Base-by-base conservation (phyloP, 139 green algal species). In the Chlorella ohadii region DNA sequence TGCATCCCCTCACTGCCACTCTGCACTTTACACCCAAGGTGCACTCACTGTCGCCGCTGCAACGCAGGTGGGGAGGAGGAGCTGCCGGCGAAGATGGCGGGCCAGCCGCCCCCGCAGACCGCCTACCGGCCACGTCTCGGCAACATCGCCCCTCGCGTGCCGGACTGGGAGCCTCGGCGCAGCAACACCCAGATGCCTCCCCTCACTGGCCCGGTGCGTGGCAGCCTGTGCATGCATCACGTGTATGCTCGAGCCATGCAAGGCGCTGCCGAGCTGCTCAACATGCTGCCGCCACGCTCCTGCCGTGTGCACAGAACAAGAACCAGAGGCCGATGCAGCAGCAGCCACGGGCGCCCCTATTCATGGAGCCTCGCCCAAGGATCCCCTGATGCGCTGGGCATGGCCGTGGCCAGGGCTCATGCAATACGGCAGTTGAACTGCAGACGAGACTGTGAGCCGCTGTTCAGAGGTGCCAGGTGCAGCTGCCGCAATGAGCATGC, bases 161-260 rank as follows among this genome's bases (percentile, higher is more conserved):
- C 78, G 47, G 36, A 70, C 66, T 84, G 79, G 79, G 13, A 39
- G 51, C 67, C 47, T 11, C 15, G 31, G 0, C 47, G 66, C 33
- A 47, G 27, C 79, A 78, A 84, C 67, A 84, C 66, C 6, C 79
- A 84, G 67, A 68, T 36, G 27, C 41, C 79, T 16, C 63, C 79
- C 0, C 66, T 56, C 13, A 59, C 79, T 68, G 79, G 79, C 3
- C 67, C 67, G 56, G 64, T 82, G 57, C 36, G 76, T 38, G 27
- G 20, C 20, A 16, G 66, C 19, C 3, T 11, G 66, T 36, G 25
- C 6, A 0, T 28, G 51, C 12, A 23, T 2, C 31, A n/a, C 19
- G 63, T n/a, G n/a, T 28, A 38, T 31, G 28, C 13, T 36, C 4
- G 33, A 7, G 6, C 13, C 44, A 11, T 28, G 65, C 31, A 1